Percentiles rank a stretch among this genome's conserved stretches.
phyloP scores from a whole-genome alignment of 2,329 filamentous ascomycete species.

The Pseudogymnoascus sp. region DNA sequence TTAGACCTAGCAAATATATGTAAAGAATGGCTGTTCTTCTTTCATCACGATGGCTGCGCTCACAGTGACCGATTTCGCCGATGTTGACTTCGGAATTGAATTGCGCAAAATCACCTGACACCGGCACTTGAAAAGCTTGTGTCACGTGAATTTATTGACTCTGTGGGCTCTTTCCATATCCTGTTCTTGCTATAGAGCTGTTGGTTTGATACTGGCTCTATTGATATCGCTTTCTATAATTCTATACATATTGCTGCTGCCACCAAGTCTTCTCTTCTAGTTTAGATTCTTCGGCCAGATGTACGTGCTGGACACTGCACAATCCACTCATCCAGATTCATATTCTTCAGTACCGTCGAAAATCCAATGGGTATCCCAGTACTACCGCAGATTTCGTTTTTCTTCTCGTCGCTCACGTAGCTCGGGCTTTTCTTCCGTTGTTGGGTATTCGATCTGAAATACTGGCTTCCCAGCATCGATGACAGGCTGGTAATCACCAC shows the following conservation, averaged over 20 bases:
- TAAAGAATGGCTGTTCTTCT: neutral
- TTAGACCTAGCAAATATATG: neutral
- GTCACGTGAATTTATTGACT: neutral
- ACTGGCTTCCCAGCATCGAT: conserved; percentile 54
- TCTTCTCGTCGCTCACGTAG: neutral
- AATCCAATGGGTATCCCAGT: neutral
- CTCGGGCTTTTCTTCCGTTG: conserved; percentile 17
- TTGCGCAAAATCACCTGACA: neutral
- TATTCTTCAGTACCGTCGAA: conserved; percentile 5
- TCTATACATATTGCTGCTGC: neutral
- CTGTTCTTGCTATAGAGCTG: neutral
- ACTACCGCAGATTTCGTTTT: neutral
- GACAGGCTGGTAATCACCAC: conserved; percentile 47
- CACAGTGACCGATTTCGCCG: neutral
- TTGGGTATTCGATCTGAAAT: conserved; percentile 63
- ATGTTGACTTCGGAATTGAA: neutral
- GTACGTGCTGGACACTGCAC: neutral
- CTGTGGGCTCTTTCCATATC: neutral
- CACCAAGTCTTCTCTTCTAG: neutral
- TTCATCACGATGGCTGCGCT: neutral
- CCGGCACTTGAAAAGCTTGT: neutral
- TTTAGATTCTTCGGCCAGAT: neutral
- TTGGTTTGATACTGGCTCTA: neutral
- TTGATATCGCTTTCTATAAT: neutral
- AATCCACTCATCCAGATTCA: conserved; percentile 6